Evolutionary conservation across 1,284 basidiomycete genomes (phyloP).

Genomic region (Phellinidium pouzarii): DNA sequence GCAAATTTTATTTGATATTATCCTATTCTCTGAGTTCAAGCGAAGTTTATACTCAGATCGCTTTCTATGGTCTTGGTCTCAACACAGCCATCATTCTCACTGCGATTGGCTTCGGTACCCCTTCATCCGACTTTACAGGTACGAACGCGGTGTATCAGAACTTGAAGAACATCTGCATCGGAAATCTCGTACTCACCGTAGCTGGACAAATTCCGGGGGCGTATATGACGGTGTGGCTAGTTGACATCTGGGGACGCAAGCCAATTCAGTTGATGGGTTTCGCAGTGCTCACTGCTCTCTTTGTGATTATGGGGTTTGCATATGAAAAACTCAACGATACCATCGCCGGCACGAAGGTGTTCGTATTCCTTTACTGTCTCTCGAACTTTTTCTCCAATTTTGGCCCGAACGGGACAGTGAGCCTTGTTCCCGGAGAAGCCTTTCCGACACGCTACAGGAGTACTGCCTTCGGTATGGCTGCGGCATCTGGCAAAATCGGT

Average conservation of each 20-base stretch:
- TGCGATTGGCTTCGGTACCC: conserved; percentile 27
- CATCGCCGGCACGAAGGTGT: conserved; percentile 33
- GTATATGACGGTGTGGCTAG: conserved; percentile 40
- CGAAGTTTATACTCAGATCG: conserved; percentile 28
- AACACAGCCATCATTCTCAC: conserved; percentile 44
- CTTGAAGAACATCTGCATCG: conserved; percentile 29
- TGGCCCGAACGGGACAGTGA: conserved; percentile 73
- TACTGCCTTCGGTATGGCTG: conserved; percentile 67
- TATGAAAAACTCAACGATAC: conserved; percentile 48
- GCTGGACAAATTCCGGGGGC: conserved; percentile 50
- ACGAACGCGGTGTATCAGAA: conserved; percentile 25
- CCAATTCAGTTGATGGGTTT: conserved; percentile 58
- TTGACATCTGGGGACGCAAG: conserved; percentile 47
- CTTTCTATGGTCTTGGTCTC: conserved; percentile 57
- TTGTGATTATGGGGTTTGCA: conserved; percentile 48
- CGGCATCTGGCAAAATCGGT: conserved; percentile 62
- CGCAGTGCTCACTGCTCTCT: conserved; percentile 43
- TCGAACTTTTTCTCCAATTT: conserved; percentile 51
- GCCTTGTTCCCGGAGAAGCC: conserved; percentile 61
- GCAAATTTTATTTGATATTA: conserved; percentile 21
- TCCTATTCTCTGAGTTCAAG: conserved; percentile 30
- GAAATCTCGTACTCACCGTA: conserved; percentile 40
- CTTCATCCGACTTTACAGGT: conserved; percentile 18
- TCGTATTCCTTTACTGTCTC: conserved; percentile 60
- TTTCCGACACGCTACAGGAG: conserved; percentile 73